A percentile compares a stretch with the other conserved stretches of the same genome.
phyloP scores from a whole-genome alignment of 352 stramenopile genomes.

The Phytophthora multivora region DNA sequence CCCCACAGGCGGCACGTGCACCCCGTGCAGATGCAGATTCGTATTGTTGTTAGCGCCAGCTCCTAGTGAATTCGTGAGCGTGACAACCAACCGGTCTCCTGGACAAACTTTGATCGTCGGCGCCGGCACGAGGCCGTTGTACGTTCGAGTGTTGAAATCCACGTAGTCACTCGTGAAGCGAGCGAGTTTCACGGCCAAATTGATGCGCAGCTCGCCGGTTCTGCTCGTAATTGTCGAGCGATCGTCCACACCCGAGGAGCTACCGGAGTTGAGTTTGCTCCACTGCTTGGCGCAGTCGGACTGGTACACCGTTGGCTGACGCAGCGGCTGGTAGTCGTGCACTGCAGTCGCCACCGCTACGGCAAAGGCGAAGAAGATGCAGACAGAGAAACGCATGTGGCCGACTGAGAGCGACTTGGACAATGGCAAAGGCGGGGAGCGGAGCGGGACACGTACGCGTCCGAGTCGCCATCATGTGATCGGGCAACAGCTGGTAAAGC shows the following conservation, averaged over 20 bases:
- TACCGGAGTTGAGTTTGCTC: constrained; percentile 27
- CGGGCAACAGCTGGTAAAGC: constrained; percentile 22
- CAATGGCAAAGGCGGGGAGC: constrained; percentile 26
- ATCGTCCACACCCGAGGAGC: constrained; percentile 16
- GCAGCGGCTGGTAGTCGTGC: constrained; percentile 50
- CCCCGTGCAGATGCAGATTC: constrained; percentile 74
- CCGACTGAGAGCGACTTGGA: constrained; percentile 4
- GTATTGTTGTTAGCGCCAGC: constrained; percentile 61
- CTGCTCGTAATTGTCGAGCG: constrained; percentile 45
- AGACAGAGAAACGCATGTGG: constrained; percentile 24
- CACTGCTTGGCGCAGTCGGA: constrained; percentile 51
- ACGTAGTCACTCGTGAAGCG: constrained; percentile 79
- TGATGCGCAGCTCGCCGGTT: constrained; percentile 56
- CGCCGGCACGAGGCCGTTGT: constrained; percentile 65
- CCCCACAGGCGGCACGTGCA: constrained; percentile 66
- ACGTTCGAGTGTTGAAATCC: constrained; percentile 75
- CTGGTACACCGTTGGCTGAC: constrained; percentile 45
- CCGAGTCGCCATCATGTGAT: constrained; percentile 17
- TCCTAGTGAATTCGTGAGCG: constrained; percentile 58
- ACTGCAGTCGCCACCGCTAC: constrained; percentile 11
- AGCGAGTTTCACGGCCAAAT: constrained; percentile 57
- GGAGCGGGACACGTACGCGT: constrained; percentile 24
- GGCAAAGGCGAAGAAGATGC: constrained; percentile 12
- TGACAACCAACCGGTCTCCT: constrained; percentile 62
- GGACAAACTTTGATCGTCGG: constrained; percentile 80